These are phyloP conservation scores for Magnolia officinalis DNA, from an alignment of 164 flowering plant genomes.

Conservation along the genomic window DNA sequence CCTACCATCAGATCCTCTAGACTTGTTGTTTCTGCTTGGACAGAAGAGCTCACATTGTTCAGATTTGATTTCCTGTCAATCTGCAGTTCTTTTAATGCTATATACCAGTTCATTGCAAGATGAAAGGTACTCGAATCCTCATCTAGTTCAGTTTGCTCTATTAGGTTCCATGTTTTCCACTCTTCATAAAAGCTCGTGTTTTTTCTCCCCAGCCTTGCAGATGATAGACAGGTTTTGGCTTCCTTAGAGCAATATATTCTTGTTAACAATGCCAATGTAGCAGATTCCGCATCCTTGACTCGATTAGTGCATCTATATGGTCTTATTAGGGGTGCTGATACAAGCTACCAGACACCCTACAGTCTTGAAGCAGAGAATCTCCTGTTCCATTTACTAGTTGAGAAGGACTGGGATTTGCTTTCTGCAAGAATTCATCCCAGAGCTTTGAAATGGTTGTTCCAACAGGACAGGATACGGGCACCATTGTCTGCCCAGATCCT, in stretches of 20 bases:
- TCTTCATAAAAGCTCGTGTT: neutral
- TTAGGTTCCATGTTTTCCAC: neutral
- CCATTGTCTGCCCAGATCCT: constrained; percentile 59
- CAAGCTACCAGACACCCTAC: constrained; percentile 53
- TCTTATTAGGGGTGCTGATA: constrained; percentile 50
- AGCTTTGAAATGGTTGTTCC: constrained; percentile 83
- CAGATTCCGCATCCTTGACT: constrained; percentile 27
- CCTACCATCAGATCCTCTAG: constrained; percentile 87
- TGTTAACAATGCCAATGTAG: constrained; percentile 40
- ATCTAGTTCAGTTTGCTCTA: neutral
- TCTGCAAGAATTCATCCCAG: constrained; percentile 44
- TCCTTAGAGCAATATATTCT: constrained; percentile 87
- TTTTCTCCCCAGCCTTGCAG: constrained; percentile 61
- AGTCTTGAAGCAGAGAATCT: constrained; percentile 79
- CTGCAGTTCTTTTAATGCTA: constrained; percentile 62
- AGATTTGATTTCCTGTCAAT: constrained; percentile 61
- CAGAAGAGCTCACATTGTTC: constrained; percentile 53
- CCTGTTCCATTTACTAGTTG: constrained; percentile 50
- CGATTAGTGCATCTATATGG: constrained; percentile 66
- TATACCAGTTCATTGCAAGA: constrained; percentile 60
- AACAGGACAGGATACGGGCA: constrained; percentile 61
- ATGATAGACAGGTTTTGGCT: constrained; percentile 72
- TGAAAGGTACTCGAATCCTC: constrained; percentile 53
- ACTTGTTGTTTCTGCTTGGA: constrained; percentile 74
- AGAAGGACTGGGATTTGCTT: constrained; percentile 65